These are phyloP conservation scores for Begonia peltatifolia DNA, from an alignment of 306 rosid genomes.

Conservation along the genomic window DNA sequence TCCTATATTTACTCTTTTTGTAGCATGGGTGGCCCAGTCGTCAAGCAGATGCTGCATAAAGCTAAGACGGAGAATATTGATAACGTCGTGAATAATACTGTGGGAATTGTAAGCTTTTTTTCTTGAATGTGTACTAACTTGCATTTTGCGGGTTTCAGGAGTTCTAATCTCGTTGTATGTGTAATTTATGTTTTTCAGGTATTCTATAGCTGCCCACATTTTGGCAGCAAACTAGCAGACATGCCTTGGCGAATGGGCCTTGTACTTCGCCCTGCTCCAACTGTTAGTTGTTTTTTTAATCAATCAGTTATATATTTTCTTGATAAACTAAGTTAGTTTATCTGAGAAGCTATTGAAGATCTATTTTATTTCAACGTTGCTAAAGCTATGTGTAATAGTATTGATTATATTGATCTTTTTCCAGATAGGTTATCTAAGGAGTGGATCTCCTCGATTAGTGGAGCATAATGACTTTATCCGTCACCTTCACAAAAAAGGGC, in stretches of 20 bases:
- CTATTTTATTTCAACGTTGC: slow-evolving; percentile 17
- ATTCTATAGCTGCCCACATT: slow-evolving; percentile 98
- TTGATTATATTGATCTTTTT: slow-evolving; percentile 16
- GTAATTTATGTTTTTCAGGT: slow-evolving; percentile 37
- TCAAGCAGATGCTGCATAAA: slow-evolving; percentile 81
- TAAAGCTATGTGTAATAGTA: slow-evolving; percentile 4
- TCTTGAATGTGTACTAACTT: slow-evolving; percentile 8
- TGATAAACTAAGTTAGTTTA: too few species aligned
- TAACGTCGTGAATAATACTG: slow-evolving; percentile 70
- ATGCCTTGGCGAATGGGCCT: slow-evolving; percentile 98
- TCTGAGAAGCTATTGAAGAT: background rate
- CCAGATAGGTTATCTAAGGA: slow-evolving; percentile 90
- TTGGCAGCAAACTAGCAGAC: slow-evolving; percentile 97
- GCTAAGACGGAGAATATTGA: slow-evolving; percentile 55
- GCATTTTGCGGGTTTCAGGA: slow-evolving; percentile 4
- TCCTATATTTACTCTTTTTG: slow-evolving; percentile 2
- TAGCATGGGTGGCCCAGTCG: slow-evolving; percentile 98
- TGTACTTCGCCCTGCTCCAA: slow-evolving; percentile 82
- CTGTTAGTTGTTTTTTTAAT: slow-evolving; percentile 40
- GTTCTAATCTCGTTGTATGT: slow-evolving; percentile 2
- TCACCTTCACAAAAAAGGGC: slow-evolving; percentile 63
- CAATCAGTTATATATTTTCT: background rate
- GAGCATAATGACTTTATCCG: slow-evolving; percentile 87
- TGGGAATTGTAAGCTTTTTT: slow-evolving; percentile 57
- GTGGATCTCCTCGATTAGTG: slow-evolving; percentile 71